phyloP scores from a whole-genome alignment of 2,329 filamentous ascomycete genomes.

The Pleoardoris graminearum region DNA sequence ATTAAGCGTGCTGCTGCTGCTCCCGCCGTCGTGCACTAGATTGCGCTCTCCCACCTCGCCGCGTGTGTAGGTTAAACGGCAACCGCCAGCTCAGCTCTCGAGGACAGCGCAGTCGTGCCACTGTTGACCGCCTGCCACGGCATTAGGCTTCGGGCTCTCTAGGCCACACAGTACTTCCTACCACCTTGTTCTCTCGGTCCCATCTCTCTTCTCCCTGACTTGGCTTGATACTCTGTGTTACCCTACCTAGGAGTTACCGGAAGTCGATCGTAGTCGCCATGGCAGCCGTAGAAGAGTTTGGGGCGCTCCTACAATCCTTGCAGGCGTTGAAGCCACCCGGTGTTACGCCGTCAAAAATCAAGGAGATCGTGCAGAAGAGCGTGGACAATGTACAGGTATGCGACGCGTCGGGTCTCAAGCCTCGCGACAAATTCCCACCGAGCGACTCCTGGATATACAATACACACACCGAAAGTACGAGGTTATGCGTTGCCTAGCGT shows the following conservation, averaged over 20 bases:
- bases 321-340: slow-evolving; percentile 88
- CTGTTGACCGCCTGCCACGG: slow-evolving; percentile 23
- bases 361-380: slow-evolving; percentile 82
- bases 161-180: no score
- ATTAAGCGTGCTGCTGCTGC: slow-evolving; percentile 22
- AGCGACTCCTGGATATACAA: background rate
- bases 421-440: background rate
- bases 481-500: no score
- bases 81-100: slow-evolving; percentile 23
- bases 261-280: slow-evolving; percentile 40
- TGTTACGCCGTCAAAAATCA: slow-evolving; percentile 90
- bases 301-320: slow-evolving; percentile 88
- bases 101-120: slow-evolving; percentile 24
- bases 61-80: slow-evolving; percentile 30
- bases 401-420: no score
- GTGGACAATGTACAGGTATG: slow-evolving; percentile 57
- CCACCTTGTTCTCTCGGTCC: slow-evolving; percentile 17
- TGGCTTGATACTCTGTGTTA: background rate
- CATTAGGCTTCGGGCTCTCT: slow-evolving; percentile 4
- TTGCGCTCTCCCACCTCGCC: slow-evolving; percentile 27
- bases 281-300: slow-evolving; percentile 87
- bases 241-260: background rate
- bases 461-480: background rate
- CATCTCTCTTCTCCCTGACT: no score
- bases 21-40: slow-evolving; percentile 20